Evolutionary conservation across 768 basidiomycete genomes (phyloP).

Genomic region (Leucocoprinus leucothites): DNA sequence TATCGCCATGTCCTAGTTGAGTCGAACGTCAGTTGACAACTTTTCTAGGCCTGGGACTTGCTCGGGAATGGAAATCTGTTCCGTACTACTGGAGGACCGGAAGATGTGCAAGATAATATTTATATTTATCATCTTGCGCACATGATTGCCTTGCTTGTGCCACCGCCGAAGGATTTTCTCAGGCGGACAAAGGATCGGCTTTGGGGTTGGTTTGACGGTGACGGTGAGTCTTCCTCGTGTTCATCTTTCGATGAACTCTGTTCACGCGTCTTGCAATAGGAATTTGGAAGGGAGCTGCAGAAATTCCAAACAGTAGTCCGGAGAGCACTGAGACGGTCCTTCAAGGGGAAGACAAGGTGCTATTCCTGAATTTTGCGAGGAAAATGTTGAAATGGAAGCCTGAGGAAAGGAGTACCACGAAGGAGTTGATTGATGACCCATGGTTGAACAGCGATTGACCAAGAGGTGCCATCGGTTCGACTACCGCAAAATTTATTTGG

Average conservation of each 20-base stretch:
- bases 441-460: constrained; percentile 12
- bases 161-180: constrained; percentile 6
- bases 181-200: not conserved
- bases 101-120: not conserved
- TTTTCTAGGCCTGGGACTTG: constrained; percentile 2
- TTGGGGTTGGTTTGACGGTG: not conserved
- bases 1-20: not conserved
- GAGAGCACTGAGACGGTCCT: not conserved
- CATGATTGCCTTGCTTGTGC: constrained; percentile 15
- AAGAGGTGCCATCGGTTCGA: too few relatives aligned
- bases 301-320: not conserved
- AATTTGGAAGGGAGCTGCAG: not conserved
- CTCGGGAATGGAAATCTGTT: not conserved
- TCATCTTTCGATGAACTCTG: not conserved
- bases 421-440: constrained; percentile 7
- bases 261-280: too few relatives aligned
- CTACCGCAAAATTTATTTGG: too few relatives aligned
- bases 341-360: not conserved
- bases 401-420: constrained; percentile 6
- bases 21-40: too few relatives aligned
- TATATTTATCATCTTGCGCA: constrained; percentile 12
- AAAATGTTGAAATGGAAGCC: constrained; percentile 16
- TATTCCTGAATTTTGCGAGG: constrained; percentile 10
- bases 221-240: not conserved
- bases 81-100: not conserved